Percentiles rank a stretch among this genome's conserved stretches.
These are phyloP conservation scores for Boletus albobrunnescens DNA, from an alignment of 1,284 basidiomycete species.

Conservation along the genomic window DNA sequence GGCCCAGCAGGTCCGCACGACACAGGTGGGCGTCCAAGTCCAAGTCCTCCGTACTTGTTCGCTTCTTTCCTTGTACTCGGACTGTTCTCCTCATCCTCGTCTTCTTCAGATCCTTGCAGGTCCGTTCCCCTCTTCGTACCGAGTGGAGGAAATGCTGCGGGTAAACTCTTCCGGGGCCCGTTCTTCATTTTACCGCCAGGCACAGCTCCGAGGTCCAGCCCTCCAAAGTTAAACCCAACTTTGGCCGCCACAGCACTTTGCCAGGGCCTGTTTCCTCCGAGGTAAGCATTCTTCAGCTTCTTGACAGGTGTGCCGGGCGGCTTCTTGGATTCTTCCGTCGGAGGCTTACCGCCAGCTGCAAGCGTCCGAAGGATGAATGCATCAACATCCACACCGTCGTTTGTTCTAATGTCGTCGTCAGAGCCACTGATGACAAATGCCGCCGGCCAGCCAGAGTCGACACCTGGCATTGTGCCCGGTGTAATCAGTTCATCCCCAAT, in stretches of 20 bases:
- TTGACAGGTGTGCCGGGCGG: slow-evolving; percentile 79
- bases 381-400: slow-evolving; percentile 49
- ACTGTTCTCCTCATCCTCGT: slow-evolving; percentile 45
- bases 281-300: slow-evolving; percentile 56
- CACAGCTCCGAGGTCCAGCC: slow-evolving; percentile 36
- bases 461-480: slow-evolving; percentile 53
- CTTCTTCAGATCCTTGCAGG: slow-evolving; percentile 34
- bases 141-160: slow-evolving; percentile 55
- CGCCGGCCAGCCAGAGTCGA: slow-evolving; percentile 60
- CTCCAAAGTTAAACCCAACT: slow-evolving; percentile 56
- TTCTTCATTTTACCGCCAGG: slow-evolving; percentile 41
- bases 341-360: slow-evolving; percentile 50
- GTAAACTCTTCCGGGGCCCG: slow-evolving; percentile 66
- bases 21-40: slow-evolving; percentile 55
- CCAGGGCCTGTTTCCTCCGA: slow-evolving; percentile 63
- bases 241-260: slow-evolving; percentile 71
- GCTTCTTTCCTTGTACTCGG: slow-evolving; percentile 45
- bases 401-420: slow-evolving; percentile 36
- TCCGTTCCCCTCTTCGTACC: slow-evolving; percentile 25
- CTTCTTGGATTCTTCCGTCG: slow-evolving; percentile 50
- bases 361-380: slow-evolving; percentile 69
- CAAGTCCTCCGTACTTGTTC: slow-evolving; percentile 58
- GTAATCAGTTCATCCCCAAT: slow-evolving; percentile 62
- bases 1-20: slow-evolving; percentile 33
- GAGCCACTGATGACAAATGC: slow-evolving; percentile 40